Percentiles rank a stretch among this genome's conserved stretches.
Conservation (phyloP, 2,329 filamentous ascomycete genomes). For the Fusarium sp. region DNA sequence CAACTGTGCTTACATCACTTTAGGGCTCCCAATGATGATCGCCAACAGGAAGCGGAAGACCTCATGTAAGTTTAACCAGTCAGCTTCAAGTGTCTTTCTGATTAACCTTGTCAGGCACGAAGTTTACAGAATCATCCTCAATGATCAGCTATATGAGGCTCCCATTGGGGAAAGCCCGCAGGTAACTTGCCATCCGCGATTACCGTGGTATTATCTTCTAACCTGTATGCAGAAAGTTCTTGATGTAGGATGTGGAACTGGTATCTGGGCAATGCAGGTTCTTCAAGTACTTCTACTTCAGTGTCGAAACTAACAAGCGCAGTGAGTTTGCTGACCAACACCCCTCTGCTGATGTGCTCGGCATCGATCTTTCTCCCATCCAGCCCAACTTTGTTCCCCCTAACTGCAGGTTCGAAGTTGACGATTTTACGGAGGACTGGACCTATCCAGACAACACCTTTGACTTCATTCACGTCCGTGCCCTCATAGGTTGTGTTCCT, state of each 20-base stretch:
- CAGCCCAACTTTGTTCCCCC: constrained; percentile 67
- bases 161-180: constrained; percentile 47
- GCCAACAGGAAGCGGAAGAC: constrained; percentile 45
- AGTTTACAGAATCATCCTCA: constrained; percentile 45
- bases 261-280: constrained; percentile 51
- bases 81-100: rapidly evolving
- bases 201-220: rapidly evolving
- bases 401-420: constrained; percentile 73
- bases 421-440: constrained; percentile 66
- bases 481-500: constrained; percentile 63
- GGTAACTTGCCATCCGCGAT: not conserved
- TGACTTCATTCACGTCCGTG: constrained; percentile 69
- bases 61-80: constrained; percentile 15
- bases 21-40: constrained; percentile 46
- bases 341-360: constrained; percentile 59
- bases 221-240: constrained; percentile 15
- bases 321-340: constrained; percentile 53
- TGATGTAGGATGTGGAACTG: constrained; percentile 52
- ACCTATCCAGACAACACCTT: constrained; percentile 60
- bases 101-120: constrained; percentile 30
- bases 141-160: constrained; percentile 47
- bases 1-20: not conserved
- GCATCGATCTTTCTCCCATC: constrained; percentile 68
- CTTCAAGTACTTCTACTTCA: rapidly evolving
- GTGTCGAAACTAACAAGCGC: not conserved